These are phyloP conservation scores for Aspergillus ochraceoroseus DNA, from an alignment of 2,329 filamentous ascomycete genomes.

Conservation along the genomic window DNA sequence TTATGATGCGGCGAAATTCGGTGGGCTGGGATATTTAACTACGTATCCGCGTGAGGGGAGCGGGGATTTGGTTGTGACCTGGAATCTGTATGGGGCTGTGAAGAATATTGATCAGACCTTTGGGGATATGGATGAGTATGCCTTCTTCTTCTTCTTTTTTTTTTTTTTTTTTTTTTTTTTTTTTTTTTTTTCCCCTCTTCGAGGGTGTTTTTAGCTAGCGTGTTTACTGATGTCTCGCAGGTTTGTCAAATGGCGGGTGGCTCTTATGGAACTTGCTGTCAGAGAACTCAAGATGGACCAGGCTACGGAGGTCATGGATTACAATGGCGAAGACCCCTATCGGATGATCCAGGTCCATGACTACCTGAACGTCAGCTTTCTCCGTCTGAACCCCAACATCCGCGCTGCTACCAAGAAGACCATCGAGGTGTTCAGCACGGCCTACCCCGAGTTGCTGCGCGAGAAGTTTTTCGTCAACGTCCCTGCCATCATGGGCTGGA, in stretches of 20 bases:
- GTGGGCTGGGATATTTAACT: constrained; percentile 73
- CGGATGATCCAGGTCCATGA: constrained; percentile 92
- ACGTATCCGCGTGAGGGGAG: constrained; percentile 54
- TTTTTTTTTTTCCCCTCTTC: no score
- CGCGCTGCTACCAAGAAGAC: constrained; percentile 73
- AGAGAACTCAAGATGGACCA: constrained; percentile 65
- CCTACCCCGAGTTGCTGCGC: constrained; percentile 82
- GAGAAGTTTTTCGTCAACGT: constrained; percentile 98
- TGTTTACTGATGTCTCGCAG: no score
- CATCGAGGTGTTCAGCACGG: constrained; percentile 72
- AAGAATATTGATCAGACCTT: constrained; percentile 79
- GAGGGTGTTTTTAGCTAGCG: background rate
- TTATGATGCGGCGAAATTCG: constrained; percentile 67
- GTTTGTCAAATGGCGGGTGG: constrained; percentile 84
- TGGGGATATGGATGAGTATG: constrained; percentile 73
- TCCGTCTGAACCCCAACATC: constrained; percentile 71
- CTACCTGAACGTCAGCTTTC: constrained; percentile 81
- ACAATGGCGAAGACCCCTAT: constrained; percentile 67
- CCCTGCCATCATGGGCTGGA: constrained; percentile 83
- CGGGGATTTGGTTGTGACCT: constrained; percentile 64
- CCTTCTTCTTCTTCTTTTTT: constrained; percentile 16
- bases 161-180: background rate
- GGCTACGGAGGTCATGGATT: constrained; percentile 64
- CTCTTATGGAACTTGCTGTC: constrained; percentile 82
- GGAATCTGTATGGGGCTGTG: constrained; percentile 88